phyloP scores from a whole-genome alignment of 2,329 filamentous ascomycete species.

The Ascochyta viciae-villosae region DNA sequence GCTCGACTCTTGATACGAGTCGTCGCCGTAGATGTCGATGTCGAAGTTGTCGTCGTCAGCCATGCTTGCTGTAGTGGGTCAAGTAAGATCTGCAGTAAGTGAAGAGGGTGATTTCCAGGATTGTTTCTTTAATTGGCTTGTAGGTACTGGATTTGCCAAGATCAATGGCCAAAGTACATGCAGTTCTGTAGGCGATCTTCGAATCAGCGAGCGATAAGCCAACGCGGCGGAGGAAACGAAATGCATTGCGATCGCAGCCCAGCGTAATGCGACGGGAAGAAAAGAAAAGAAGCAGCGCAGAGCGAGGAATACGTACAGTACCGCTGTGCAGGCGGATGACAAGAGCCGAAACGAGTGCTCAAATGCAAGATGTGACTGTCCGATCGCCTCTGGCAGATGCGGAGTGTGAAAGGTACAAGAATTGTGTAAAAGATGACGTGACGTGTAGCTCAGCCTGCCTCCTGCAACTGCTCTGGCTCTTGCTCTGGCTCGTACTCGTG shows the following conservation, averaged over 20 bases:
- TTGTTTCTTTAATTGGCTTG: conserved; percentile 47
- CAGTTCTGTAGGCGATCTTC: conserved; percentile 42
- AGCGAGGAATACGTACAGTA: conserved; percentile 52
- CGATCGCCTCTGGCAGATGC: conserved; percentile 52
- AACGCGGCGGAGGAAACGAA: conserved; percentile 19
- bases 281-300: conserved; percentile 31
- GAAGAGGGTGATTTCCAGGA: conserved; percentile 32
- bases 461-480: conserved; percentile 28
- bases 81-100: conserved; percentile 35
- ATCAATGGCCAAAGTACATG: conserved; percentile 48
- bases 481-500: background rate
- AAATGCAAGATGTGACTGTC: conserved; percentile 41
- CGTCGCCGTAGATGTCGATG: conserved; percentile 74
- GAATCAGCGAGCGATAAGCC: conserved; percentile 47
- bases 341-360: conserved; percentile 43
- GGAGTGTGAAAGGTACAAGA: conserved; percentile 48
- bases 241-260: conserved; percentile 22
- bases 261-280: conserved; percentile 17
- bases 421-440: conserved; percentile 36
- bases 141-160: conserved; percentile 48
- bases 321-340: conserved; percentile 41
- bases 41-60: conserved; percentile 74
- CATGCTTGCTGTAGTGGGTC: conserved; percentile 43
- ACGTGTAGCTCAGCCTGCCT: conserved; percentile 39
- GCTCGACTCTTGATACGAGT: conserved; percentile 47